Conservation (phyloP, 768 basidiomycete genomes). For the Mycena metata region DNA sequence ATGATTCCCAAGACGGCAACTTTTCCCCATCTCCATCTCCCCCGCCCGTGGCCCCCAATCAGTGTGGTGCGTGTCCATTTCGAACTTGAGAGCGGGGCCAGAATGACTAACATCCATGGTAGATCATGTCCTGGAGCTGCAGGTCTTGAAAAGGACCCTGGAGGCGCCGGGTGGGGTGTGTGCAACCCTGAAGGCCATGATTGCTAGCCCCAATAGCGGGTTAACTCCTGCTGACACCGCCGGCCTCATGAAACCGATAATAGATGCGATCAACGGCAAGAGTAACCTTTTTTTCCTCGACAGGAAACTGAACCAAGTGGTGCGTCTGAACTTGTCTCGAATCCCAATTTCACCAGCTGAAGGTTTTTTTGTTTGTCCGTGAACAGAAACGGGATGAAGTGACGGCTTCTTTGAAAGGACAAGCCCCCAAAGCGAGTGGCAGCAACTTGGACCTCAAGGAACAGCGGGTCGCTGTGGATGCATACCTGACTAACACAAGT, state of each 20-base stretch:
- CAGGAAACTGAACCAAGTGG: constrained; percentile 9
- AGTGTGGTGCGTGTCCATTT: background rate
- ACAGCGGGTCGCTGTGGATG: background rate
- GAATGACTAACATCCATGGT: background rate
- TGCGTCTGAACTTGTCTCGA: background rate
- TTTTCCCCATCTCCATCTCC: background rate
- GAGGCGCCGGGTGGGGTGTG: constrained; percentile 3
- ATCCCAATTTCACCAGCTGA: background rate
- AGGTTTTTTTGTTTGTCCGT: background rate
- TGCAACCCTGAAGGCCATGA: background rate
- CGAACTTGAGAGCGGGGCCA: background rate
- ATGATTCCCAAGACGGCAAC: background rate
- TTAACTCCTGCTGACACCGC: background rate
- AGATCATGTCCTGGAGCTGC: constrained; percentile 17
- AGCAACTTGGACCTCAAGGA: background rate
- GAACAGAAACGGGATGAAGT: constrained; percentile 11
- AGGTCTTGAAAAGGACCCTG: constrained; percentile 6
- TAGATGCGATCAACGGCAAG: background rate
- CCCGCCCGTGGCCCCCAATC: background rate
- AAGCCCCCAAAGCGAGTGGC: background rate
- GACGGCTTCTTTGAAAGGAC: constrained; percentile 1
- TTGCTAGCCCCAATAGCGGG: constrained; percentile 5
- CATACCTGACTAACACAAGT: background rate
- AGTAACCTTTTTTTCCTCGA: constrained; percentile 11
- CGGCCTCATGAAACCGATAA: background rate